Evolutionary conservation across 306 rosid genomes (phyloP).

Genomic region (Gastrolobium bilobum): DNA sequence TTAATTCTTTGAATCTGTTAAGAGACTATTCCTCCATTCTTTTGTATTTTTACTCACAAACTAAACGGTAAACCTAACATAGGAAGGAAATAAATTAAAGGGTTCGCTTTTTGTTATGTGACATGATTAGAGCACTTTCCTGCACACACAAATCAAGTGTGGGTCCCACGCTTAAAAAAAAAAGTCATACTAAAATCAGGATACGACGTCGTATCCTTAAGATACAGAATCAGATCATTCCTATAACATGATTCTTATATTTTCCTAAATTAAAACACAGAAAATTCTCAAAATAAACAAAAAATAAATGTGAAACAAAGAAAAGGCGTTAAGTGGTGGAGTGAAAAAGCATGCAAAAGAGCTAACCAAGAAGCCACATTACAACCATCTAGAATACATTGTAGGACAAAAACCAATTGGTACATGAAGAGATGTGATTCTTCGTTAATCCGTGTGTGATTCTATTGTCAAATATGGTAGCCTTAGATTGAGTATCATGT

Average conservation of each 20-base stretch:
- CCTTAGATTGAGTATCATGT: conserved; percentile 39
- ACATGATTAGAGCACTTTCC: too few relatives aligned
- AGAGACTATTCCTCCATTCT: background rate
- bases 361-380: background rate
- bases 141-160: too few relatives aligned
- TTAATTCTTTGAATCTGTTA: too few relatives aligned
- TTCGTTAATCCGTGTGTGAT: conserved; percentile 18
- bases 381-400: background rate
- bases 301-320: background rate
- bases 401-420: conserved; percentile 34
- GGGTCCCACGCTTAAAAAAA: too few relatives aligned
- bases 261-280: background rate
- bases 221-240: too few relatives aligned
- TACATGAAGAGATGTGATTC: background rate
- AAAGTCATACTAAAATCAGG: too few relatives aligned
- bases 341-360: background rate
- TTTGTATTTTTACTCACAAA: background rate
- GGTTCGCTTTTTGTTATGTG: too few relatives aligned
- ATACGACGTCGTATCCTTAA: too few relatives aligned
- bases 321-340: conserved; percentile 9
- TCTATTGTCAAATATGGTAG: background rate
- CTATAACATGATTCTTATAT: too few relatives aligned
- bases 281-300: background rate
- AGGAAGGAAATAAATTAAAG: background rate
- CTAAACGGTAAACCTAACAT: background rate